Percentiles rank a stretch among this genome's conserved stretches.
Evolutionary conservation across 2,329 filamentous ascomycete genomes (phyloP).

Genomic region (Cladosporium austrohemisphaericum): DNA sequence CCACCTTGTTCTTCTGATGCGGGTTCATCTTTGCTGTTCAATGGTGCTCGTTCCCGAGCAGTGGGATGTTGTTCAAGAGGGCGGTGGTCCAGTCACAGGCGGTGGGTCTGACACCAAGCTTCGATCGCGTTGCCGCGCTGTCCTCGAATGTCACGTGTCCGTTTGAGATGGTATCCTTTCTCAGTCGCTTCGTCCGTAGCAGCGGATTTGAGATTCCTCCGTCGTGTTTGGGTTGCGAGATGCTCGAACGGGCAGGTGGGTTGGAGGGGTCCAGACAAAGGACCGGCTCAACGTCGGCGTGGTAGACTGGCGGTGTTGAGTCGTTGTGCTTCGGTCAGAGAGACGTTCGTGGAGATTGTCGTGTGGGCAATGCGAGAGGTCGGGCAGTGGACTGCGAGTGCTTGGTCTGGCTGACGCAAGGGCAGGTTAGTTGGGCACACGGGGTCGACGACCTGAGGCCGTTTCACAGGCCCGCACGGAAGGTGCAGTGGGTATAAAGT

Average conservation of each 20-base stretch:
- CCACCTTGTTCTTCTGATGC: slow-evolving; percentile 97
- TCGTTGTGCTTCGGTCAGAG: not conserved
- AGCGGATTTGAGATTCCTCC: not conserved
- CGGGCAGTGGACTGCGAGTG: not conserved
- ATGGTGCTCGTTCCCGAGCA: not conserved
- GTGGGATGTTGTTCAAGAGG: not conserved
- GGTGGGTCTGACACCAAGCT: not conserved
- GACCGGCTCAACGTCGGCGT: slow-evolving; percentile 9
- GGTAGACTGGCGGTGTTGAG: not conserved
- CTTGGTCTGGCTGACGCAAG: slow-evolving; percentile 2
- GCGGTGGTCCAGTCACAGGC: not conserved
- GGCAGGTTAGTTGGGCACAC: slow-evolving; percentile 10
- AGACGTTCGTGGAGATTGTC: not conserved
- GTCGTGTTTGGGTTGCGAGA: not conserved
- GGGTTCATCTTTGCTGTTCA: slow-evolving; percentile 67
- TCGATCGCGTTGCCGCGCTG: not conserved
- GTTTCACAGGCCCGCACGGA: slow-evolving; percentile 2
- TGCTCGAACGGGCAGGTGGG: slow-evolving; percentile 13
- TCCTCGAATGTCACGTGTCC: not conserved
- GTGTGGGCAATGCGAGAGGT: not conserved
- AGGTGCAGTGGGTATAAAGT: slow-evolving; percentile 12
- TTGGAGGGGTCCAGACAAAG: slow-evolving; percentile 14
- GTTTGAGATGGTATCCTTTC: no score
- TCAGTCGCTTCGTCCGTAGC: not conserved
- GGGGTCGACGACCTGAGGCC: not conserved